Evolutionary conservation across 2,329 filamentous ascomycete species (phyloP).

Genomic region (Cladophialophora chaetospira): DNA sequence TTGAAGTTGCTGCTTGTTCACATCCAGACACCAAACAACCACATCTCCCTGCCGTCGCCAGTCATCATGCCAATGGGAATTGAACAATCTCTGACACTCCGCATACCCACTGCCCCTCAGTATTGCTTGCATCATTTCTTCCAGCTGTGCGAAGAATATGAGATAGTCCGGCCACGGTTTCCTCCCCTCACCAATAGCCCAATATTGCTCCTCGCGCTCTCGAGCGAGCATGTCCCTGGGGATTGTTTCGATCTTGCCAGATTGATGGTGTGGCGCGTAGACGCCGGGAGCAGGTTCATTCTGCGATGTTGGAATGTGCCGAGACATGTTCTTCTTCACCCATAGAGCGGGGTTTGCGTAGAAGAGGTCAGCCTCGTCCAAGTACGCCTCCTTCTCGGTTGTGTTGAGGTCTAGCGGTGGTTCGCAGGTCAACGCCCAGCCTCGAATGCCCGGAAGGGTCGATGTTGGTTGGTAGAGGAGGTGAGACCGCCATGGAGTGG

Average conservation of each 20-base stretch:
- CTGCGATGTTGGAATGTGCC: constrained; percentile 30
- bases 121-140: constrained; percentile 49
- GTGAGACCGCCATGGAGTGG: constrained; percentile 90
- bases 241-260: constrained; percentile 8
- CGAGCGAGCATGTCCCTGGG: neutral
- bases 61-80: constrained; percentile 66
- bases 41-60: constrained; percentile 63
- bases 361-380: constrained; percentile 90
- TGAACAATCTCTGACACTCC: constrained; percentile 63
- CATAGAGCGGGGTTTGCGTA: constrained; percentile 68
- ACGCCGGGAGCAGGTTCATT: constrained; percentile 32
- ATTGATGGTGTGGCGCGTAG: constrained; percentile 32
- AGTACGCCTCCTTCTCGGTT: constrained; percentile 66
- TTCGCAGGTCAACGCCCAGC: constrained; percentile 87
- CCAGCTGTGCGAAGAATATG: constrained; percentile 60
- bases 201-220: constrained; percentile 13
- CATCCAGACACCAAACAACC: constrained; percentile 58
- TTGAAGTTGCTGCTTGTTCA: no score
- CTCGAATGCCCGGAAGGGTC: constrained; percentile 56
- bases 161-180: constrained; percentile 51
- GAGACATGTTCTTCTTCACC: constrained; percentile 55
- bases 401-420: constrained; percentile 72
- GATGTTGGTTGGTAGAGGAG: constrained; percentile 64
- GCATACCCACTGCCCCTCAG: constrained; percentile 53
- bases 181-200: constrained; percentile 9